These are phyloP conservation scores for Parastagonospora nodorum DNA, from an alignment of 2,329 filamentous ascomycete genomes.

Conservation along the genomic window DNA sequence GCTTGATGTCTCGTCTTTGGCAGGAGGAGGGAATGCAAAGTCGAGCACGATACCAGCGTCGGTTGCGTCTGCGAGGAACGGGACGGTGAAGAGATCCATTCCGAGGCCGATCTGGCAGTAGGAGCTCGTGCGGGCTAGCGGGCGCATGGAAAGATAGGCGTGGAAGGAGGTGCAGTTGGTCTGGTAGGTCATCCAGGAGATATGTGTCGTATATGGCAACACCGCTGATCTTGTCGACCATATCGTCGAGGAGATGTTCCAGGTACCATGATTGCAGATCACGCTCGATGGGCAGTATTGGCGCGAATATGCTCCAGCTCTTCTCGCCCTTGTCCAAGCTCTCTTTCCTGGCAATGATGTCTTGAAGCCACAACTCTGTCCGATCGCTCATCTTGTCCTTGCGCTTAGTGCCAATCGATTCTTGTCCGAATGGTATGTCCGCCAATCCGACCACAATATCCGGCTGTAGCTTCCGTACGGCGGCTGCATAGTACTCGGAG, in stretches of 20 bases:
- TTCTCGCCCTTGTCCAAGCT: constrained; percentile 35
- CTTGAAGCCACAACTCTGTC: constrained; percentile 79
- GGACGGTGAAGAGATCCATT: constrained; percentile 77
- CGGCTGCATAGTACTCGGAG: constrained; percentile 70
- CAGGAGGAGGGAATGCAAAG: constrained; percentile 70
- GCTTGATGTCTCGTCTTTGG: constrained; percentile 14
- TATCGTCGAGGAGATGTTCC: constrained; percentile 70
- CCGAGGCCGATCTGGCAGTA: constrained; percentile 78
- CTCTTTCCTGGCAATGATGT: constrained; percentile 61
- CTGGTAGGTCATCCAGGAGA: constrained; percentile 69
- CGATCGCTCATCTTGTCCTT: constrained; percentile 83
- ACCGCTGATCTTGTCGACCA: constrained; percentile 59
- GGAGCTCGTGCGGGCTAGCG: constrained; percentile 73
- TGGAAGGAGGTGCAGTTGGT: constrained; percentile 66
- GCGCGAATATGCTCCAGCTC: constrained; percentile 57
- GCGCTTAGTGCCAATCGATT: constrained; percentile 69
- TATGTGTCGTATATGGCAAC: constrained; percentile 80
- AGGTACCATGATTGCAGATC: constrained; percentile 81
- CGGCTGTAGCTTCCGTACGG: constrained; percentile 69
- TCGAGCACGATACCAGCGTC: constrained; percentile 84
- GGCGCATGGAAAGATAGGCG: constrained; percentile 75
- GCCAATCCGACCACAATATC: constrained; percentile 81
- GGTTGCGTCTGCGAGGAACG: constrained; percentile 74
- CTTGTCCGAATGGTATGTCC: constrained; percentile 68
- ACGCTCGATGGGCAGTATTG: constrained; percentile 74